phyloP scores from a whole-genome alignment of 139 green algal species.

The Picochlorum sp. region DNA sequence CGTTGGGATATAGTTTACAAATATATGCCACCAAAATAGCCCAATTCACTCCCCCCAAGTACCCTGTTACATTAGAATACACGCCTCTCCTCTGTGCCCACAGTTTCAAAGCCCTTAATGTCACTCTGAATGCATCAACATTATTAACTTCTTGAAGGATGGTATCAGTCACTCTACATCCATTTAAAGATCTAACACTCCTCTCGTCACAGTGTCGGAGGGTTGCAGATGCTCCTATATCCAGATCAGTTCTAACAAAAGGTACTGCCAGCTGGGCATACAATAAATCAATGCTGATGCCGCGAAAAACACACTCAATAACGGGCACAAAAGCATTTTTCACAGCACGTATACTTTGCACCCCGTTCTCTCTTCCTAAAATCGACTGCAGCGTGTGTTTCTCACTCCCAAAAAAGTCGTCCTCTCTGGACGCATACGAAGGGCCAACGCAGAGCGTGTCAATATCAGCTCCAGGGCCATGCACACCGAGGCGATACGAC shows the following conservation, averaged over 20 bases:
- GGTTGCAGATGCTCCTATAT: constrained; percentile 56
- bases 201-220: constrained; percentile 81
- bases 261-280: constrained; percentile 64
- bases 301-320: constrained; percentile 87
- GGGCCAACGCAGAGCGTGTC: constrained; percentile 92
- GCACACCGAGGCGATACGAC: constrained; percentile 87
- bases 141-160: constrained; percentile 64
- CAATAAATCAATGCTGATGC: constrained; percentile 89
- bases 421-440: constrained; percentile 55
- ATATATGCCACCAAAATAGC: constrained; percentile 88
- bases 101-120: constrained; percentile 77
- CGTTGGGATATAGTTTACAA: constrained; percentile 86
- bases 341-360: constrained; percentile 74
- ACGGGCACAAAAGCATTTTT: constrained; percentile 86
- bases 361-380: constrained; percentile 43
- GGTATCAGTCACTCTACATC: constrained; percentile 81
- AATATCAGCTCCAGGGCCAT: constrained; percentile 92
- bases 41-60: constrained; percentile 94
- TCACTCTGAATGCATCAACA: constrained; percentile 52
- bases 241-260: constrained; percentile 59
- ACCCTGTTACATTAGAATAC: constrained; percentile 81
- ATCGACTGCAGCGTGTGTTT: constrained; percentile 36
- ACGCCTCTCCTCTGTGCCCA: constrained; percentile 80
- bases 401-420: constrained; percentile 84
- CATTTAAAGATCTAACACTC: constrained; percentile 78